These are phyloP conservation scores for Hypomontagnella monticulosa DNA, from an alignment of 495 filamentous ascomycete genomes.

Conservation along the genomic window DNA sequence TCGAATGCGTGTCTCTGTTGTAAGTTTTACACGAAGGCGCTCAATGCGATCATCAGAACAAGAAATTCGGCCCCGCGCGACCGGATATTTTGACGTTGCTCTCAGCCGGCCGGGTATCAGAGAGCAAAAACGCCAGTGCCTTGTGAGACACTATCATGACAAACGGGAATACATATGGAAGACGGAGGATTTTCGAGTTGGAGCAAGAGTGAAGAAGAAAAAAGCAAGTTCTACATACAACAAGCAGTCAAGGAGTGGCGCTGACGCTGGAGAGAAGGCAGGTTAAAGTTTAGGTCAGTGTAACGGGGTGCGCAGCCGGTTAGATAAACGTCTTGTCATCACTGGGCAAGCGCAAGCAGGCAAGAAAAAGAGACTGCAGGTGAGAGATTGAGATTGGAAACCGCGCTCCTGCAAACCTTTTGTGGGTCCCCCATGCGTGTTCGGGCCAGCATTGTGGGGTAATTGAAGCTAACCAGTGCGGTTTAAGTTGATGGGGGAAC, in stretches of 20 bases:
- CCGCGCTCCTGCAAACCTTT: conserved; percentile 25
- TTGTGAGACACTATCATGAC: conserved; percentile 42
- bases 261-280: conserved; percentile 17
- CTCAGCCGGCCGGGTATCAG: conserved; percentile 43
- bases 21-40: conserved; percentile 6
- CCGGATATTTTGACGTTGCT: conserved; percentile 40
- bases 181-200: neutral
- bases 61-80: conserved; percentile 37
- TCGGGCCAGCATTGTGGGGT: conserved; percentile 42
- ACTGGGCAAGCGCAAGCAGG: too few species aligned
- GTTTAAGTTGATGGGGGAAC: conserved; percentile 36
- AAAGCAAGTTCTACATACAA: conserved; percentile 30
- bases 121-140: conserved; percentile 38
- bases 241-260: conserved; percentile 6
- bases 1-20: conserved; percentile 4
- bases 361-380: conserved; percentile 11
- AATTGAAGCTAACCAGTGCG: conserved; percentile 34
- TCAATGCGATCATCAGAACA: conserved; percentile 13
- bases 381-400: conserved; percentile 40
- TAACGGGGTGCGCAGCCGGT: conserved; percentile 40
- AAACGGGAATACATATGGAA: conserved; percentile 10
- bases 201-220: neutral
- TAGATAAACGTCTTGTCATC: conserved; percentile 42
- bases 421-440: conserved; percentile 30
- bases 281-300: conserved; percentile 30